Conservation (phyloP, 31 red algal species). For the Bonnemaisonia californica region DNA sequence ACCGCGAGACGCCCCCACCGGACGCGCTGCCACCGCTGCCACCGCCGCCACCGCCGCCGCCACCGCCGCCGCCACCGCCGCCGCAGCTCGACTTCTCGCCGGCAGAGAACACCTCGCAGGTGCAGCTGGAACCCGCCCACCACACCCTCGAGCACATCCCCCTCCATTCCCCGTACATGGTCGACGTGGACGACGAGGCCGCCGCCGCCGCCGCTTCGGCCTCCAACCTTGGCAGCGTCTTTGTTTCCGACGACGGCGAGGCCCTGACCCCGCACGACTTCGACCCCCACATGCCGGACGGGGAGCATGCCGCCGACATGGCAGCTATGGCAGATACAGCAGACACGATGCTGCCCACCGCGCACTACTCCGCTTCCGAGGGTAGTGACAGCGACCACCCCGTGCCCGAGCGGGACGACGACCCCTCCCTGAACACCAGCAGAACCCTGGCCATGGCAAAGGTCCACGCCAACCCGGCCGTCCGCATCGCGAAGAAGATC, state of each 20-base stretch:
- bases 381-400: not conserved
- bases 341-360: not conserved
- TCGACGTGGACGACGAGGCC: not conserved
- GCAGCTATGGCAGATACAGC: too few species aligned
- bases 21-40: not conserved
- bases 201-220: not conserved
- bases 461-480: slow-evolving; percentile 49
- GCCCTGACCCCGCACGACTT: not conserved
- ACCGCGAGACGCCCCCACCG: not conserved
- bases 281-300: slow-evolving; percentile 1
- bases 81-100: not conserved
- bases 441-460: slow-evolving; percentile 22
- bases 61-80: slow-evolving; percentile 8
- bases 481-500: slow-evolving; percentile 57
- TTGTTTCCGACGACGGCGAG: not conserved
- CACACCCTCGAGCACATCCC: not conserved
- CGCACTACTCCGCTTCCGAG: not conserved
- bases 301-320: too few species aligned
- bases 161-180: not conserved
- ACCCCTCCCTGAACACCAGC: not conserved
- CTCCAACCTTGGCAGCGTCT: not conserved
- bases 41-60: not conserved
- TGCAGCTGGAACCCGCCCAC: not conserved
- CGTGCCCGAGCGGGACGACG: slow-evolving; percentile 2
- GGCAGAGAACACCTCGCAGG: not conserved